A percentile compares a stretch with the other conserved stretches of the same genome.
Conservation (phyloP, 1,284 basidiomycete species). For the Dichomitus squalens region DNA sequence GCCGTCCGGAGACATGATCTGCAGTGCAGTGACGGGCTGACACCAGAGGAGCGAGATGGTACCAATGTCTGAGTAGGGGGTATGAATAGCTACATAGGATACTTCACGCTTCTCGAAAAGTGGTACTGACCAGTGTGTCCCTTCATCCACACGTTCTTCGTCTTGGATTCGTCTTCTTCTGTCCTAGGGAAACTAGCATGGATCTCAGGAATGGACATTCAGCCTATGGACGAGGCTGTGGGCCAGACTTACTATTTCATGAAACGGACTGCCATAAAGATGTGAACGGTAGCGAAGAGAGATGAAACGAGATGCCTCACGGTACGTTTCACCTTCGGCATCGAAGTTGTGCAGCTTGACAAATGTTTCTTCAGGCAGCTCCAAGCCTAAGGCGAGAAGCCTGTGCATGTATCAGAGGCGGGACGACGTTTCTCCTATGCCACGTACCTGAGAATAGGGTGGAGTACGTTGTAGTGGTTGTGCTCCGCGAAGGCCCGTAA, state of each 20-base stretch:
- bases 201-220: background rate
- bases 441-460: conserved; percentile 34
- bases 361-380: conserved; percentile 38
- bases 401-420: conserved; percentile 6
- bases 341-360: conserved; percentile 40
- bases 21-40: conserved; percentile 59
- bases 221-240: background rate
- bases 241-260: conserved; percentile 38
- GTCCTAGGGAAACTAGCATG: conserved; percentile 34
- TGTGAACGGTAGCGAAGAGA: background rate
- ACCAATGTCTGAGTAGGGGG: conserved; percentile 46
- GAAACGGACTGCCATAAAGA: conserved; percentile 28
- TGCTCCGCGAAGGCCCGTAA: conserved; percentile 35
- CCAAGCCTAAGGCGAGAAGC: conserved; percentile 31
- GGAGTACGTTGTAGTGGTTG: conserved; percentile 31
- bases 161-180: conserved; percentile 51
- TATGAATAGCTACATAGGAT: background rate
- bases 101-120: background rate
- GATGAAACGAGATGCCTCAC: conserved; percentile 25
- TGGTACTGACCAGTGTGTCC: conserved; percentile 53
- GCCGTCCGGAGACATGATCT: conserved; percentile 53
- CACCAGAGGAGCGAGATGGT: conserved; percentile 59
- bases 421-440: background rate
- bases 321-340: conserved; percentile 26
- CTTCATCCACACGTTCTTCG: conserved; percentile 61